Percentiles rank a stretch among this genome's conserved stretches.
Conservation (phyloP, 306 rosid genomes). For the Hippophae tibetana region DNA sequence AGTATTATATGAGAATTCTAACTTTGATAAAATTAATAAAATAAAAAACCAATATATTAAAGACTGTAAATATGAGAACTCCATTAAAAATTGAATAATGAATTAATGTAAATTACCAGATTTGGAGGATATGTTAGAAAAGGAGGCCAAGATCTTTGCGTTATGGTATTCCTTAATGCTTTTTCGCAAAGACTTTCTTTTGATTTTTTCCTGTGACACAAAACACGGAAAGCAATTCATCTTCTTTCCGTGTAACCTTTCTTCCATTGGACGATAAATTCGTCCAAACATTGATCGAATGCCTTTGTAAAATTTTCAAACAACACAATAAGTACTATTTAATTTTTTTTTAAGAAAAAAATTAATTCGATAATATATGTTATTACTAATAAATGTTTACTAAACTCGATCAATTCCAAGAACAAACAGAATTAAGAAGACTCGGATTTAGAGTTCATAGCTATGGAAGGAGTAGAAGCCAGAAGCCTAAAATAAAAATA, state of each 20-base stretch:
- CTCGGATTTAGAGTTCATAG: conserved; percentile 2
- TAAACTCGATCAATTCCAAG: not conserved
- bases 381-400: not conserved
- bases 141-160: conserved; percentile 47
- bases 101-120: conserved; percentile 33
- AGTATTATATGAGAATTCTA: no score
- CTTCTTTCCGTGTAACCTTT: conserved; percentile 11
- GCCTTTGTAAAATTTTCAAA: conserved; percentile 3
- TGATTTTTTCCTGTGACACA: conserved; percentile 34
- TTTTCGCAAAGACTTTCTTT: conserved; percentile 39
- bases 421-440: not conserved
- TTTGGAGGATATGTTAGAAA: conserved; percentile 54
- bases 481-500: conserved; percentile 23
- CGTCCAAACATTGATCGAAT: conserved; percentile 19
- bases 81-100: not conserved
- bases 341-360: not conserved
- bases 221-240: conserved; percentile 79
- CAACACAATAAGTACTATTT: no score
- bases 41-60: not conserved
- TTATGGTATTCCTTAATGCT: conserved; percentile 45
- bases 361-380: not conserved
- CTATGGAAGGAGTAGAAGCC: not conserved
- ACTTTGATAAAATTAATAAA: not conserved
- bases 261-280: conserved; percentile 22
- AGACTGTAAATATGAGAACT: not conserved